Evolutionary conservation across 1,139 yeast genomes (phyloP).

Genomic region (Zygoascus hellenicus): DNA sequence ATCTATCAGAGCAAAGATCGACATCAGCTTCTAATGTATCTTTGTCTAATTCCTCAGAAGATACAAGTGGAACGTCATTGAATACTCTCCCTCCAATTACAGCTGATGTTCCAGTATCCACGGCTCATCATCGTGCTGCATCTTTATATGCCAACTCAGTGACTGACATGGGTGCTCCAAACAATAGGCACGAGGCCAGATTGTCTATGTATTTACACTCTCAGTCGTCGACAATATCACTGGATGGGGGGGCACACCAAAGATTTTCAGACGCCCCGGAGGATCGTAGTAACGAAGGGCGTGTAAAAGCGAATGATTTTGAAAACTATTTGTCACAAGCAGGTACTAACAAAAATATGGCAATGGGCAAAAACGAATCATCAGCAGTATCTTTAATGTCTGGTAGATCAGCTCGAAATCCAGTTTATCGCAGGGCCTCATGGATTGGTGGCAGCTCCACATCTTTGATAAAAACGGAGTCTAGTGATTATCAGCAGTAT

Average conservation of each 20-base stretch:
- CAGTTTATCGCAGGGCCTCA: background rate
- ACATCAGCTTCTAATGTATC: too few species aligned
- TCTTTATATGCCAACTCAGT: slow-evolving; percentile 1
- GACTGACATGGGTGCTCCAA: background rate
- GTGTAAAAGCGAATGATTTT: too few species aligned
- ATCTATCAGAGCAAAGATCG: too few species aligned
- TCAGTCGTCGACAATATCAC: slow-evolving; percentile 18
- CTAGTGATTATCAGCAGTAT: background rate
- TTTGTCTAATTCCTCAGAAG: too few species aligned
- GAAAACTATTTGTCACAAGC: too few species aligned
- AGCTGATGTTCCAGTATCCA: background rate
- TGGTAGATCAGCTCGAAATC: background rate
- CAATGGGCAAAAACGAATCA: too few species aligned
- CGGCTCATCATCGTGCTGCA: background rate
- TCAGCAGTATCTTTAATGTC: background rate
- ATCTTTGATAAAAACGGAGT: background rate
- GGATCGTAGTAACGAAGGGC: too few species aligned
- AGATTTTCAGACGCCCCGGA: background rate
- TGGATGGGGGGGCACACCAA: slow-evolving; percentile 6
- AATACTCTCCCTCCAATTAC: background rate
- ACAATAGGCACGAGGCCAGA: background rate
- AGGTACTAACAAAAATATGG: too few species aligned
- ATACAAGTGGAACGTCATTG: too few species aligned
- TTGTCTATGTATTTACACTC: slow-evolving; percentile 16
- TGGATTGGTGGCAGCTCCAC: slow-evolving; percentile 1